phyloP scores from a whole-genome alignment of 345 rosid genomes.

The Raphanus raphanistrum region DNA sequence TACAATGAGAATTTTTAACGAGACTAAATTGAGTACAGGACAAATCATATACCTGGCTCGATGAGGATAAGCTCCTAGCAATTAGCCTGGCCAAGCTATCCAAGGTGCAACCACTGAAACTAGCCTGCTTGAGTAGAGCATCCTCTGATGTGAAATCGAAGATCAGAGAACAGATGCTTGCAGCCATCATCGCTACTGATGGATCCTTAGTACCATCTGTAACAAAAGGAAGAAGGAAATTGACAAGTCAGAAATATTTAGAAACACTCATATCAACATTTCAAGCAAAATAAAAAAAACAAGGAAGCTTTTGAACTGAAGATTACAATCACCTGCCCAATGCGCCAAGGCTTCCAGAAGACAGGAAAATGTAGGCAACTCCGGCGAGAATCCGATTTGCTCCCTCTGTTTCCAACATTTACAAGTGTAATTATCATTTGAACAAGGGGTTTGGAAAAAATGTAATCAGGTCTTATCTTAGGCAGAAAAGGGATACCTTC shows the following conservation, averaged over 20 bases:
- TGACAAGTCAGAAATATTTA: neutral
- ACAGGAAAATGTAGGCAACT: conserved; percentile 41
- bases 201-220: conserved; percentile 54
- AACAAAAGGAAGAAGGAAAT: conserved; percentile 1
- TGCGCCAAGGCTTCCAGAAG: conserved; percentile 62
- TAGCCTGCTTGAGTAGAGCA: conserved; percentile 56
- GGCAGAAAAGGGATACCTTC: conserved; percentile 54
- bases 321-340: conserved; percentile 63
- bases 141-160: conserved; percentile 73
- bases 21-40: neutral
- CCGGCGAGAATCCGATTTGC: conserved; percentile 46
- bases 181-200: conserved; percentile 67
- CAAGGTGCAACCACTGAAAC: conserved; percentile 44
- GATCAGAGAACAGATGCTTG: conserved; percentile 70
- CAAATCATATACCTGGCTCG: conserved; percentile 46
- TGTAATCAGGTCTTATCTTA: neutral
- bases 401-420: conserved; percentile 48
- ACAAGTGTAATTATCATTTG: neutral
- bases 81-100: conserved; percentile 49
- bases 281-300: neutral
- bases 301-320: neutral
- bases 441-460: neutral
- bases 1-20: neutral
- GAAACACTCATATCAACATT: conserved; percentile 10
- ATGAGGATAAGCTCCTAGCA: conserved; percentile 56